Conservation (phyloP, 768 basidiomycete species). For the Russula sp. region DNA sequence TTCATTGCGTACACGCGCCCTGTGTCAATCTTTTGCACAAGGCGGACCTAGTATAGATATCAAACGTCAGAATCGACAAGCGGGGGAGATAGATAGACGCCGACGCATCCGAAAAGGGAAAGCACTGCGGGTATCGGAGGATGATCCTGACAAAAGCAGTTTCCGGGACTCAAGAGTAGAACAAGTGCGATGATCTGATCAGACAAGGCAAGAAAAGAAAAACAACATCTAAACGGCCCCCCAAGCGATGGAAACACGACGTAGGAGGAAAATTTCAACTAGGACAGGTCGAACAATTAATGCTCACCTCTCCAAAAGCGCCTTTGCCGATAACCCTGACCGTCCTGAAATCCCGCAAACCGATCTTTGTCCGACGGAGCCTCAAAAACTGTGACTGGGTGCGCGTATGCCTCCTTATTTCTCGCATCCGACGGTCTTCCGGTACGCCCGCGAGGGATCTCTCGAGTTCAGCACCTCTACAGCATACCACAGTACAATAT, state of each 20-base stretch:
- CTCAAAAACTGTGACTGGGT: constrained; percentile 88
- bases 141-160: neutral
- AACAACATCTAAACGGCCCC: neutral
- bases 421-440: constrained; percentile 79
- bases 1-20: constrained; percentile 99
- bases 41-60: constrained; percentile 57
- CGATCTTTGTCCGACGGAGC: constrained; percentile 83
- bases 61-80: constrained; percentile 10
- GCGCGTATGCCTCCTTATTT: constrained; percentile 57
- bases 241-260: constrained; percentile 4
- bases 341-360: constrained; percentile 88
- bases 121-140: neutral
- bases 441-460: constrained; percentile 68
- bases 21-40: constrained; percentile 95
- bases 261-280: neutral
- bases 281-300: neutral
- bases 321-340: constrained; percentile 99
- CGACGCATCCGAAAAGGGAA: neutral
- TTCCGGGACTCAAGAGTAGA: neutral
- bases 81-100: neutral
- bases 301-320: constrained; percentile 90
- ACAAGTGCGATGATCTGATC: neutral
- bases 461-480: constrained; percentile 84
- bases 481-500: neutral
- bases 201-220: neutral